Base-by-base conservation (phyloP, 2,329 filamentous ascomycete genomes). In the Alternaria sp. region DNA sequence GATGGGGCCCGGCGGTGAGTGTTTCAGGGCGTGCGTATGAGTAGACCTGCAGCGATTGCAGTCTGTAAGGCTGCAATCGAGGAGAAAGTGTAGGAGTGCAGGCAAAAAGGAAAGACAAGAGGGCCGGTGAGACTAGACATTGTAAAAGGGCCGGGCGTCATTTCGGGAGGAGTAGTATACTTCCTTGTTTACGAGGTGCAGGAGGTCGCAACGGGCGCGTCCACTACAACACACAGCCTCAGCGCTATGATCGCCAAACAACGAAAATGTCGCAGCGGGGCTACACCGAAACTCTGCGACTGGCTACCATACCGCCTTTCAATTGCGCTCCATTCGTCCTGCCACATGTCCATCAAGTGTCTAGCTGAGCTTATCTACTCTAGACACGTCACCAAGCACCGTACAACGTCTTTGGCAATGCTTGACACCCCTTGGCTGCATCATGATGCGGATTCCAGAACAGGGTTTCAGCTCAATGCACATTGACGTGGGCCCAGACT, bases 351-450 rank as follows among this genome's bases (percentile, higher is more conserved):
- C 46, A 44, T 28, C 20, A 34, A 20, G 22, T 44, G 48, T 26
- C 41, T 34, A 54, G 20, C 30, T 57, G 53, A 58, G 57, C 59
- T 65, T 64, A 48, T 43, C 39, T 36, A 28, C 47, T 41, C 34
- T 38, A 52, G 54, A 63, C 64, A 72, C 69, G 69, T 72, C 69
- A 72, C 65, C 64, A 71, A 72, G 69, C 68, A 64, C 71, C 49
- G 30, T 20, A 28, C 22, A 43, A 30, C 47, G 42, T 55, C 44
- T 61, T 57, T 66, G 59, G 59, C 58, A 66, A 65, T 66, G 69
- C 69, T 72, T 72, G 66, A 68, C 32, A 52, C 58, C 63, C 61
- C 68, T 72, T 71, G 63, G 67, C 68, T 61, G 36, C 44, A 24
- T 24, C 12, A n/a, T 24, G 20, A 41, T 30, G 32, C 24, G 53